phyloP scores from a whole-genome alignment of 1,284 basidiomycete genomes.

The Melampsora larici-populina region DNA sequence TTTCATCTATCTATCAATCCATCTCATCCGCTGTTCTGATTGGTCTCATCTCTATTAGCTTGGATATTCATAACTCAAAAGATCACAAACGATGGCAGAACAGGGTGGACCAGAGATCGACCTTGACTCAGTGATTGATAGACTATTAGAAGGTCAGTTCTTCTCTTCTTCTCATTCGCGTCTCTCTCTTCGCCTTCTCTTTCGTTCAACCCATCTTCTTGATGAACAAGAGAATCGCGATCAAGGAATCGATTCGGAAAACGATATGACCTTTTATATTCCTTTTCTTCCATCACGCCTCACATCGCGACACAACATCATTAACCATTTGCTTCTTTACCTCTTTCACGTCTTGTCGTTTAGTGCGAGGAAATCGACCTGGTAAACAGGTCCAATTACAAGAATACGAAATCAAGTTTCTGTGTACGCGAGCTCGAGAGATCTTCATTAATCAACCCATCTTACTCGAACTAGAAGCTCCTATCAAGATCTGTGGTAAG shows the following conservation, averaged over 20 bases:
- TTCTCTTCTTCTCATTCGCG: not conserved
- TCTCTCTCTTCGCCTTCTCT: not conserved
- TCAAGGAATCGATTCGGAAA: too few species aligned
- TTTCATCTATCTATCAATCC: not conserved
- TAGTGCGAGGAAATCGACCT: slow-evolving; percentile 87
- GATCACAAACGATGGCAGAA: slow-evolving; percentile 23
- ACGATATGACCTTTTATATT: too few species aligned
- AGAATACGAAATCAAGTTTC: slow-evolving; percentile 93
- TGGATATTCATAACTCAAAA: not conserved
- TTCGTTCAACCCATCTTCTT: not conserved
- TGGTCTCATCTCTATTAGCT: not conserved
- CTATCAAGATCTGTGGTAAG: slow-evolving; percentile 94
- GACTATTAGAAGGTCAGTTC: slow-evolving; percentile 78
- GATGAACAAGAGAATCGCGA: not conserved
- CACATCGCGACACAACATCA: not conserved
- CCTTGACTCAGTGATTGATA: slow-evolving; percentile 96
- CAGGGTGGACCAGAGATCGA: slow-evolving; percentile 68
- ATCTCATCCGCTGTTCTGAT: not conserved
- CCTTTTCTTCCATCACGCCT: not conserved
- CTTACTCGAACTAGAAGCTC: slow-evolving; percentile 85
- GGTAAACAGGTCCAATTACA: slow-evolving; percentile 89
- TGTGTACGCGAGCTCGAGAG: slow-evolving; percentile 89
- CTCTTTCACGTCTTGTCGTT: not conserved
- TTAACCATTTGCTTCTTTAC: not conserved
- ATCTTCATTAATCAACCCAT: slow-evolving; percentile 96